Evolutionary conservation across 1,284 basidiomycete genomes (phyloP).

Genomic region (Anthracocystis setariae): DNA sequence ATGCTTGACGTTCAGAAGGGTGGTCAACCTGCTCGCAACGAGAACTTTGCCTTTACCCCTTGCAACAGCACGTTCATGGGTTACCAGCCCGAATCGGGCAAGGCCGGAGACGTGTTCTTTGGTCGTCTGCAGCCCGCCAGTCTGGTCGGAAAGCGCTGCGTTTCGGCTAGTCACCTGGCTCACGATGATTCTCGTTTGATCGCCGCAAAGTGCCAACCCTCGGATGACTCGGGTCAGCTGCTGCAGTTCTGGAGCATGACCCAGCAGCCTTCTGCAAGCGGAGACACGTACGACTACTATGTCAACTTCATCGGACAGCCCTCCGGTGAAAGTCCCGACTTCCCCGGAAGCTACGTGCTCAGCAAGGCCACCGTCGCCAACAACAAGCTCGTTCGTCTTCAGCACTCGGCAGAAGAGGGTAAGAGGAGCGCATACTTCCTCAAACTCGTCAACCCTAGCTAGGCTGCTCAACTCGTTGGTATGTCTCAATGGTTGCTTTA

Average conservation of each 20-base stretch:
- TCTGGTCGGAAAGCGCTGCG: conserved; percentile 40
- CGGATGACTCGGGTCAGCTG: conserved; percentile 50
- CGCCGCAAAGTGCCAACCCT: conserved; percentile 33
- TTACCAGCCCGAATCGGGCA: conserved; percentile 40
- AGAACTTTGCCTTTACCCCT: conserved; percentile 44
- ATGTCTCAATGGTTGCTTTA: background rate
- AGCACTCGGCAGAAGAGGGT: conserved; percentile 21
- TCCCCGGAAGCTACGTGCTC: conserved; percentile 34
- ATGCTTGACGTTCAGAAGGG: conserved; percentile 43
- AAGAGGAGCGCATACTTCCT: conserved; percentile 35
- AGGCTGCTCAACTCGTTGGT: background rate
- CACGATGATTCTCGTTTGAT: conserved; percentile 22
- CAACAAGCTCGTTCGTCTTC: conserved; percentile 37
- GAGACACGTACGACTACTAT: conserved; percentile 28
- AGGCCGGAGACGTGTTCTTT: conserved; percentile 40
- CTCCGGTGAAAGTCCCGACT: conserved; percentile 21
- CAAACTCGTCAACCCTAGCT: conserved; percentile 26
- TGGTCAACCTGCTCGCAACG: conserved; percentile 22
- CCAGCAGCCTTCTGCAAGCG: conserved; percentile 33
- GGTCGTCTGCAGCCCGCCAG: conserved; percentile 48
- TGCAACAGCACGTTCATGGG: conserved; percentile 40
- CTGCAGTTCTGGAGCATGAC: conserved; percentile 51
- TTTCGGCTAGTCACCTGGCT: conserved; percentile 32
- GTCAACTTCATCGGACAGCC: conserved; percentile 48
- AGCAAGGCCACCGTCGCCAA: conserved; percentile 11